Evolutionary conservation across 306 rosid genomes (phyloP).

Genomic region (Morella rubra): DNA sequence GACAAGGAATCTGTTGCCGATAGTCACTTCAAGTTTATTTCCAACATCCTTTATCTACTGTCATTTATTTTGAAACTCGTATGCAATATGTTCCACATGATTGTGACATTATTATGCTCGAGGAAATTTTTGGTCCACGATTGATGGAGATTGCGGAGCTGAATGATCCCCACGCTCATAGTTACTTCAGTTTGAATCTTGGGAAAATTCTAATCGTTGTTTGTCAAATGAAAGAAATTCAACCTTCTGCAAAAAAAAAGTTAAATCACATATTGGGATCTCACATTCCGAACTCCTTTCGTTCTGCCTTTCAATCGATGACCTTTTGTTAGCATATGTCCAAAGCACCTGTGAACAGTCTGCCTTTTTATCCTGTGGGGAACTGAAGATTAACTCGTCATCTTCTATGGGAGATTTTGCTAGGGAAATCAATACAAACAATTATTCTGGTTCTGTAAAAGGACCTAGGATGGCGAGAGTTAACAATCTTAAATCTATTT

Average conservation of each 20-base stretch:
- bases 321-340: slow-evolving; percentile 45
- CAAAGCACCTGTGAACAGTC: slow-evolving; percentile 60
- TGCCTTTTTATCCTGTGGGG: slow-evolving; percentile 68
- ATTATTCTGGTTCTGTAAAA: slow-evolving; percentile 35
- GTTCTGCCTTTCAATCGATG: slow-evolving; percentile 44
- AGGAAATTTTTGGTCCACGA: slow-evolving; percentile 33
- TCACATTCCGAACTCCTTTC: slow-evolving; percentile 45
- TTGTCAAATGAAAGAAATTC: slow-evolving; percentile 50
- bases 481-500: slow-evolving; percentile 46
- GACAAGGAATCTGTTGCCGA: slow-evolving; percentile 22
- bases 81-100: slow-evolving; percentile 29
- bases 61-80: slow-evolving; percentile 47
- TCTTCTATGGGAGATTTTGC: slow-evolving; percentile 38
- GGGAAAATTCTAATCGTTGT: slow-evolving; percentile 53
- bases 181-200: slow-evolving; percentile 55
- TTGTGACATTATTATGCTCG: slow-evolving; percentile 32
- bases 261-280: slow-evolving; percentile 55
- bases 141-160: slow-evolving; percentile 39
- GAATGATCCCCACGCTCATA: slow-evolving; percentile 38
- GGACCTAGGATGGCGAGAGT: slow-evolving; percentile 35
- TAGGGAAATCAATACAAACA: slow-evolving; percentile 26
- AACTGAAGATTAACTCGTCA: slow-evolving; percentile 51
- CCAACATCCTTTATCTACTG: slow-evolving; percentile 35
- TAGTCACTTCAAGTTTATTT: slow-evolving; percentile 33
- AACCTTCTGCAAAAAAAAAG: slow-evolving; percentile 42